A percentile compares a stretch with the other conserved stretches of the same genome.
phyloP scores from a whole-genome alignment of 2,329 filamentous ascomycete genomes.

The Sarocladiaceae sp. region DNA sequence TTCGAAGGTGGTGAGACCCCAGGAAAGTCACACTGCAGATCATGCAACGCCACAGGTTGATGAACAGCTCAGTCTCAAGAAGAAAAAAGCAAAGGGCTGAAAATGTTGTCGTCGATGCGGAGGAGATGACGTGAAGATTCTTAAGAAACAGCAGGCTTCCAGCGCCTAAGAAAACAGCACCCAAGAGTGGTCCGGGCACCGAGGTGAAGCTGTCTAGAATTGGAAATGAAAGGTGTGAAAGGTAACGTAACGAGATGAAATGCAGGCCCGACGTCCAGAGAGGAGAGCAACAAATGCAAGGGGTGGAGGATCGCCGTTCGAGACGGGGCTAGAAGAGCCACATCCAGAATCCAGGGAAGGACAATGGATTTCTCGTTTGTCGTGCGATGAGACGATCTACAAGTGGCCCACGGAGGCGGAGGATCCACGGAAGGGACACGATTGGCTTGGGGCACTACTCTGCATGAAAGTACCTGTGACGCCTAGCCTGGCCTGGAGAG shows the following conservation, averaged over 20 bases:
- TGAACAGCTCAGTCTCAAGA: background rate
- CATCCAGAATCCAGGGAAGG: background rate
- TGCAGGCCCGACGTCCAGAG: background rate
- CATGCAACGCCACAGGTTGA: background rate
- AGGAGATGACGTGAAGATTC: background rate
- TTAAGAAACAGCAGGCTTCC: background rate
- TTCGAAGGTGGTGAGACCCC: background rate
- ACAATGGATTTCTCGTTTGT: background rate
- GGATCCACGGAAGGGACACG: constrained; percentile 4
- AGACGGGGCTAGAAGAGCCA: background rate
- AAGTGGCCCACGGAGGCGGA: background rate
- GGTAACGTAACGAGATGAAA: background rate
- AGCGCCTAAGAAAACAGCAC: background rate
- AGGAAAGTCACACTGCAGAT: constrained; percentile 2
- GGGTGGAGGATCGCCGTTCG: background rate
- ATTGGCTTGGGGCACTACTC: background rate
- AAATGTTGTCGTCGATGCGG: background rate
- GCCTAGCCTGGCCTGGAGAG: background rate
- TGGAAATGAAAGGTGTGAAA: too few species aligned
- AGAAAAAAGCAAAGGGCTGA: background rate
- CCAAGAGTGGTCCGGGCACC: too few species aligned
- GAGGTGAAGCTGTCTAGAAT: too few species aligned
- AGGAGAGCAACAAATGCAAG: background rate
- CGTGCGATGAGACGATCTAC: background rate
- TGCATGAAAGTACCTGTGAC: background rate